These are phyloP conservation scores for Neoboletus brunneissimus DNA, from an alignment of 768 basidiomycete genomes.

Conservation along the genomic window DNA sequence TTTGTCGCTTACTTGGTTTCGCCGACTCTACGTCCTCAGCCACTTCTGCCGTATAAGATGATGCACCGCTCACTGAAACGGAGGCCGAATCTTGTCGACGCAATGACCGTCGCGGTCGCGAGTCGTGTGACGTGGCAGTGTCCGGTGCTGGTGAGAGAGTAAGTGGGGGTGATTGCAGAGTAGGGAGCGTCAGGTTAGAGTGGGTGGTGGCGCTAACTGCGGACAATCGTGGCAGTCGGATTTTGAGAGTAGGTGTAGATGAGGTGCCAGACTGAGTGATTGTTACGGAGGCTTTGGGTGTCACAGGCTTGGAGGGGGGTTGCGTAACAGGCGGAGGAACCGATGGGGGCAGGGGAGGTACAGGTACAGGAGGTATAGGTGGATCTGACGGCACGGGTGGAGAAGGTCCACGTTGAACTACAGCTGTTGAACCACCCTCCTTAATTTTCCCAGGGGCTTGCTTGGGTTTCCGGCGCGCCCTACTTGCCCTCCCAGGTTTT, in stretches of 20 bases:
- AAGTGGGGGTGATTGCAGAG: slow-evolving; percentile 22
- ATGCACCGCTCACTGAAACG: slow-evolving; percentile 31
- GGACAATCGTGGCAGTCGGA: slow-evolving; percentile 32
- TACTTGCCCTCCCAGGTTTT: slow-evolving; percentile 16
- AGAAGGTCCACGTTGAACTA: slow-evolving; percentile 14
- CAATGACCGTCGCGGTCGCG: slow-evolving; percentile 27
- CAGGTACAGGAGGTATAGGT: slow-evolving; percentile 17
- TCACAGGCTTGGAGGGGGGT: slow-evolving; percentile 22
- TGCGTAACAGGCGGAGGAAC: slow-evolving; percentile 10
- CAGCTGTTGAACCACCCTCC: slow-evolving; percentile 7
- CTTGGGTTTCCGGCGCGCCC: slow-evolving; percentile 26
- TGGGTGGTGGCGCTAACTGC: slow-evolving; percentile 29
- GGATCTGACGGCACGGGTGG: slow-evolving; percentile 7
- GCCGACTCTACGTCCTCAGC: slow-evolving; percentile 24
- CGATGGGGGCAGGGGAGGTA: slow-evolving; percentile 6
- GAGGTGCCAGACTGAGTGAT: slow-evolving; percentile 34
- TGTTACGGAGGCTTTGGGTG: slow-evolving; percentile 34
- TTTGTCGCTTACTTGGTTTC: slow-evolving; percentile 29
- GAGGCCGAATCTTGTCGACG: slow-evolving; percentile 31
- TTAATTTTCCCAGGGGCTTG: slow-evolving; percentile 18
- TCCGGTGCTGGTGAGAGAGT: slow-evolving; percentile 24
- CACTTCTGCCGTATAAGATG: slow-evolving; percentile 30
- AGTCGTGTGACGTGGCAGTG: slow-evolving; percentile 17
- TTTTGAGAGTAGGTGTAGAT: slow-evolving; percentile 35
- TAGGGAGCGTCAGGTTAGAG: slow-evolving; percentile 17